A percentile compares a stretch with the other conserved stretches of the same genome.
Evolutionary conservation across 257 asterid species (phyloP).

Genomic region (Fraxinus excelsior): DNA sequence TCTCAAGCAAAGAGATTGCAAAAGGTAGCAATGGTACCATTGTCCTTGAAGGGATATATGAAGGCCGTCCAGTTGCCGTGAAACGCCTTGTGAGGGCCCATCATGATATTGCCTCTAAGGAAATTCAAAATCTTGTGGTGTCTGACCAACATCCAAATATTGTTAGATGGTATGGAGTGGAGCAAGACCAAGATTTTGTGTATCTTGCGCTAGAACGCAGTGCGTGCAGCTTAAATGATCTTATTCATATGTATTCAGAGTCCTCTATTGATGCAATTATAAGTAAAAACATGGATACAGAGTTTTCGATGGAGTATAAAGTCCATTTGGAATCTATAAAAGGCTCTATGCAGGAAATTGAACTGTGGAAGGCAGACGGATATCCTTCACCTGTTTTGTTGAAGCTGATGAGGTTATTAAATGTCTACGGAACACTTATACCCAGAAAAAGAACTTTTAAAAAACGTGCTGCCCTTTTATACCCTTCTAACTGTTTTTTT

Average conservation of each 20-base stretch:
- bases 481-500: conserved; percentile 16
- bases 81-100: conserved; percentile 89
- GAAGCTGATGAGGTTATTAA: conserved; percentile 75
- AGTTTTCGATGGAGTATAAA: conserved; percentile 38
- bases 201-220: conserved; percentile 92
- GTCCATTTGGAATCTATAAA: conserved; percentile 45
- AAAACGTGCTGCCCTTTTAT: conserved; percentile 16
- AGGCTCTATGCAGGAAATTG: conserved; percentile 37
- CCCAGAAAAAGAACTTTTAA: conserved; percentile 5
- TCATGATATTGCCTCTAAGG: conserved; percentile 83
- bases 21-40: conserved; percentile 95
- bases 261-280: conserved; percentile 35
- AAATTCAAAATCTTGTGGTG: conserved; percentile 81
- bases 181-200: conserved; percentile 88
- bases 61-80: conserved; percentile 89
- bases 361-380: conserved; percentile 66
- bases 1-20: conserved; percentile 74
- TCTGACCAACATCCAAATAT: conserved; percentile 91
- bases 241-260: conserved; percentile 54
- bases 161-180: conserved; percentile 90
- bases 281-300: conserved; percentile 40
- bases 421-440: conserved; percentile 5
- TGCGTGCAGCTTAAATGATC: conserved; percentile 82
- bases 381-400: conserved; percentile 73
- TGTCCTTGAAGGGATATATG: conserved; percentile 86